Base-by-base conservation (phyloP, 2,329 filamentous ascomycete species). In the Aspergillus sp. region DNA sequence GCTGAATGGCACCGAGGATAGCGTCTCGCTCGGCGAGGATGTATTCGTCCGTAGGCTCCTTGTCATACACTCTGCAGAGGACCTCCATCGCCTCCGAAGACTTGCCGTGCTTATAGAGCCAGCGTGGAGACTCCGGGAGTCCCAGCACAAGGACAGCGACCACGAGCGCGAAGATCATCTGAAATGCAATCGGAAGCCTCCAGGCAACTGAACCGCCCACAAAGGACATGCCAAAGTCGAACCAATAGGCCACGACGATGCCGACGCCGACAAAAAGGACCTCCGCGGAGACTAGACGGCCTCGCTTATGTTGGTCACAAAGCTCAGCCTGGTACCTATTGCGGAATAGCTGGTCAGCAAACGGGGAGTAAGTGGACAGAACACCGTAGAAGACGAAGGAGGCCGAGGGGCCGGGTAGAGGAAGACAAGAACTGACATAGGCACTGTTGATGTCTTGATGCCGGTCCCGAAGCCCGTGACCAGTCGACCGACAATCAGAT, bases 391-490 rank as follows among this genome's bases (percentile, higher is more conserved):
- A 23, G 21, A 23, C 21, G 21, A 6, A 23, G 21, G 21, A 3
- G 3, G 21, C 21, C 21, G 21, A 23, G 21, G 21, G 21, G 21
- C 21, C 21, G 21, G 21, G 21, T 23, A 6, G 21, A 23, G 21
- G 21, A 23, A 23, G 21, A 23, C 21, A 23, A 23, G 21, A 23
- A 23, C 21, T 23, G 21, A 23, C 21, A 23, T 23, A 23, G 67
- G 67, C 1, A 70, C 64, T 3, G 65, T 69, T 19, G 64, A 64
- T 1, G 64, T 66, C 29, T 67, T 66, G 36, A 77, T 64, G 4
- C 78, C 78, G 56, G 77, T 77, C 6, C 76, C 59, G 13, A 50
- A 42, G 19, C 59, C 78, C 3, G 76, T 77, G 14, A 80, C 69
- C 38, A 76, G 67, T 31, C 77, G 69, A 10, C 76, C 77, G n/a